These are phyloP conservation scores for Bathelium albidoporum DNA, from an alignment of 495 filamentous ascomycete genomes.

Conservation along the genomic window DNA sequence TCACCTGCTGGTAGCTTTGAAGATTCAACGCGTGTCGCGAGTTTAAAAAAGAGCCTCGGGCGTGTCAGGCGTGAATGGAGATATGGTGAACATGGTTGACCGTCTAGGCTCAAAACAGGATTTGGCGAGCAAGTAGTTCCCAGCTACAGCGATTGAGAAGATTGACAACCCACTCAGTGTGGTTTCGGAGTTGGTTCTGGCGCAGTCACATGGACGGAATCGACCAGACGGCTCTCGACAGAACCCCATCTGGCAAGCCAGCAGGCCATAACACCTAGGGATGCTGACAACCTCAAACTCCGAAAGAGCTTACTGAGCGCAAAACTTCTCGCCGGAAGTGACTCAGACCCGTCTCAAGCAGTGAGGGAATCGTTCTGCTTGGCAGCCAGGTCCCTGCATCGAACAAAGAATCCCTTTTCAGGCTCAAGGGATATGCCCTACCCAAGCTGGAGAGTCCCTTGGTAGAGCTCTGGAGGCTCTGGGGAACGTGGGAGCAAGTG, in stretches of 20 bases:
- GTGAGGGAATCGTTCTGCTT: neutral
- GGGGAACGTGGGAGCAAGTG: neutral
- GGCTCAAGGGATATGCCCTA: neutral
- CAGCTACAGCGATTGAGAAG: no score
- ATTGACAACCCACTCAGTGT: neutral
- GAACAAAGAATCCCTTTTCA: neutral
- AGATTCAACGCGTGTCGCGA: neutral
- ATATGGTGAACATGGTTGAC: neutral
- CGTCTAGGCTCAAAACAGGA: no score
- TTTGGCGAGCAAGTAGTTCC: no score
- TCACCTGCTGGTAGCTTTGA: no score
- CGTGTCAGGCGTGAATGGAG: neutral
- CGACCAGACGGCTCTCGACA: neutral
- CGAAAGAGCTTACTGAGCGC: neutral
- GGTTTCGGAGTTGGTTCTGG: neutral
- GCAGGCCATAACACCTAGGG: neutral
- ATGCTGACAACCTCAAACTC: neutral
- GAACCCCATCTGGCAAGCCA: neutral
- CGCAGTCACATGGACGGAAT: neutral
- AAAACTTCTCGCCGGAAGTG: neutral
- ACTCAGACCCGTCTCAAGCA: neutral
- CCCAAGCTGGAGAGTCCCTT: neutral
- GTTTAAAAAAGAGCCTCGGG: neutral
- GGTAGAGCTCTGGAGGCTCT: conserved; percentile 1
- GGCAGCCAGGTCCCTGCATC: neutral